phyloP scores from a whole-genome alignment of 768 basidiomycete genomes.

The Boletus reticuloceps region DNA sequence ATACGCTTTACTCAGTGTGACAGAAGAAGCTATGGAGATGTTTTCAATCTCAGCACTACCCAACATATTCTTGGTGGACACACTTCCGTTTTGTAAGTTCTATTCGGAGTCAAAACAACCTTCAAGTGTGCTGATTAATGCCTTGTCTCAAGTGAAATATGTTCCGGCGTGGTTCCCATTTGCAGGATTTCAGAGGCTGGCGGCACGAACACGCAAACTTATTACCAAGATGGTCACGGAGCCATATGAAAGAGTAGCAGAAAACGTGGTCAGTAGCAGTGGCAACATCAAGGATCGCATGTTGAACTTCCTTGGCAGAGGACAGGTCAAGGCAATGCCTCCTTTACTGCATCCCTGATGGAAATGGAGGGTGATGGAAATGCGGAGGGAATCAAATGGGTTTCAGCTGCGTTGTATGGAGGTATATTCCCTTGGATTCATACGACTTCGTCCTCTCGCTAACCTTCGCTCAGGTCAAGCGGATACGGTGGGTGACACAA shows the following conservation, averaged over 20 bases:
- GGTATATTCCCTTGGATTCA: not conserved
- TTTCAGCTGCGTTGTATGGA: not conserved
- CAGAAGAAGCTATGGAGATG: not conserved
- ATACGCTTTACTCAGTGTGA: not conserved
- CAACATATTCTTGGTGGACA: not conserved
- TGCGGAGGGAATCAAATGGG: not conserved
- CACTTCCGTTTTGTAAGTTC: not conserved
- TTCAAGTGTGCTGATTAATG: not conserved
- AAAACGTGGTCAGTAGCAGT: not conserved
- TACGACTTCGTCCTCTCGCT: not conserved
- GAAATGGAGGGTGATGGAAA: not conserved
- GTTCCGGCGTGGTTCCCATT: not conserved
- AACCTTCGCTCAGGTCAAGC: not conserved
- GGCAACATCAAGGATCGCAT: not conserved
- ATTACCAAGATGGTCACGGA: not conserved
- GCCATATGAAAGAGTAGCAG: not conserved
- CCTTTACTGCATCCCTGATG: not conserved
- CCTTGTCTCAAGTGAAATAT: not conserved
- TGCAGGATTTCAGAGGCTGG: not conserved
- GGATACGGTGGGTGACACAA: not conserved
- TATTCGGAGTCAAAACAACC: too few relatives aligned
- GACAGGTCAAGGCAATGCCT: not conserved
- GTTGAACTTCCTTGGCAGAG: not conserved
- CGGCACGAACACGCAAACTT: not conserved
- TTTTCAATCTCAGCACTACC: not conserved